phyloP scores from a whole-genome alignment of 305 asterid species.

The Fraxinus albicans region DNA sequence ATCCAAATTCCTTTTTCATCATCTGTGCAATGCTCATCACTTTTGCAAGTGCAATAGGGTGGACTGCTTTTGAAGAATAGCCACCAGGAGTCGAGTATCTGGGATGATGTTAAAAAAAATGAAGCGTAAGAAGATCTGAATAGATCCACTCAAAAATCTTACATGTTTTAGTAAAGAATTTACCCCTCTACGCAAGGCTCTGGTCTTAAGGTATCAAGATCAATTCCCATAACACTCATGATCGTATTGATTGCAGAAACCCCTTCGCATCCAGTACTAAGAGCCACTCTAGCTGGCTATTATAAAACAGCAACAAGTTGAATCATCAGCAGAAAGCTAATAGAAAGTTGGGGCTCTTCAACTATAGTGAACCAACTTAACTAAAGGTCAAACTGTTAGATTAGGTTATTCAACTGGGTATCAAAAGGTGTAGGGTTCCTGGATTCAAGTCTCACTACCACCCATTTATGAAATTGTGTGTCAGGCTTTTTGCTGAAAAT shows the following conservation, averaged over 20 bases:
- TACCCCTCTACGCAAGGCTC: constrained; percentile 99
- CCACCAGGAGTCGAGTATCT: constrained; percentile 98
- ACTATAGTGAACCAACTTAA: neutral
- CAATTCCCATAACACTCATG: constrained; percentile 98
- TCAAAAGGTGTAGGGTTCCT: neutral
- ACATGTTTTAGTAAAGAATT: constrained; percentile 9
- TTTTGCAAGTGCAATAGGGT: constrained; percentile 97
- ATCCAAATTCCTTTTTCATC: constrained; percentile 73
- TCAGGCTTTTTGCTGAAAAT: neutral
- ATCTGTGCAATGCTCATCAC: constrained; percentile 89
- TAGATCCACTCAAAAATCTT: neutral
- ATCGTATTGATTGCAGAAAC: constrained; percentile 91
- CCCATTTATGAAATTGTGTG: neutral
- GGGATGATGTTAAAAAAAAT: neutral
- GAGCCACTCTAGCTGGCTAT: constrained; percentile 87
- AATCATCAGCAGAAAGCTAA: constrained; percentile 4
- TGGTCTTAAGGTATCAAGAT: constrained; percentile 77
- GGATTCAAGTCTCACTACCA: neutral
- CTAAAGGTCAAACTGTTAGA: neutral
- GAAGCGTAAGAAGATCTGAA: constrained; percentile 18
- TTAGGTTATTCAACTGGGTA: neutral
- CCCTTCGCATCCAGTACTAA: constrained; percentile 84
- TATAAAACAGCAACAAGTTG: constrained; percentile 13
- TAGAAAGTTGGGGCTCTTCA: neutral
- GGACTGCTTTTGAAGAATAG: constrained; percentile 92